Percentiles rank a stretch among this genome's conserved stretches.
Conservation (phyloP, 768 basidiomycete genomes). For the Rhodotorula sphaerocarpa region DNA sequence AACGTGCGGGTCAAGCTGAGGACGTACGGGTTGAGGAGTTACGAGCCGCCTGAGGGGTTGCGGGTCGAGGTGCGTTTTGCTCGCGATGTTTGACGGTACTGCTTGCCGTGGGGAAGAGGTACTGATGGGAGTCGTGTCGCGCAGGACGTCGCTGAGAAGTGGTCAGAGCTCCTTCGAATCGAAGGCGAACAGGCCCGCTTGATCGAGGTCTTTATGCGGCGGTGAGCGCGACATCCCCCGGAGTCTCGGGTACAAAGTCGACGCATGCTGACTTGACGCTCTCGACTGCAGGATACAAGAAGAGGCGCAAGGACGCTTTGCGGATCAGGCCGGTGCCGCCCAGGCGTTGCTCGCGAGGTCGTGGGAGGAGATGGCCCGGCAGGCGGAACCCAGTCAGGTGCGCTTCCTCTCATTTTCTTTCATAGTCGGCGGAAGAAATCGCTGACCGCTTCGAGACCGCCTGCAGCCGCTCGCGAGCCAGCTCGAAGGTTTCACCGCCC, state of each 20-base stretch:
- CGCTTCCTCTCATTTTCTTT: too few relatives aligned
- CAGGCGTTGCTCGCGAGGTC: slow-evolving; percentile 59
- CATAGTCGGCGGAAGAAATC: too few relatives aligned
- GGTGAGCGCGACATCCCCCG: too few relatives aligned
- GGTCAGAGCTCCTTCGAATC: slow-evolving; percentile 61
- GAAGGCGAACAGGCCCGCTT: slow-evolving; percentile 63
- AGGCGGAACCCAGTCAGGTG: slow-evolving; percentile 71
- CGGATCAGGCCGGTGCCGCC: slow-evolving; percentile 66
- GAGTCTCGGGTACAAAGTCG: too few relatives aligned
- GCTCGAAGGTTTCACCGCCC: slow-evolving; percentile 57
- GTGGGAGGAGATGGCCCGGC: slow-evolving; percentile 61
- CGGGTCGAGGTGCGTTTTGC: slow-evolving; percentile 50
- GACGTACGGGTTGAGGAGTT: slow-evolving; percentile 80
- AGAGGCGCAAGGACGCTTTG: slow-evolving; percentile 64
- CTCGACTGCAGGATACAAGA: slow-evolving; percentile 63
- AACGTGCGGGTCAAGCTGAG: slow-evolving; percentile 88
- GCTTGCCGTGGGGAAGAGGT: neutral
- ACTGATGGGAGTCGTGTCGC: too few relatives aligned
- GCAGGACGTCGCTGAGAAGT: slow-evolving; percentile 68
- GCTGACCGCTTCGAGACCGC: too few relatives aligned
- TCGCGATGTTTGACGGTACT: neutral
- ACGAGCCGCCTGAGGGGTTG: slow-evolving; percentile 66
- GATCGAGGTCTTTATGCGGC: slow-evolving; percentile 81
- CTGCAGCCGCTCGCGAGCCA: slow-evolving; percentile 52
- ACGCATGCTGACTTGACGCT: neutral